A percentile compares a stretch with the other conserved stretches of the same genome.
Evolutionary conservation across 2,329 filamentous ascomycete genomes (phyloP).

Genomic region (Cladosporium sphaerospermum): DNA sequence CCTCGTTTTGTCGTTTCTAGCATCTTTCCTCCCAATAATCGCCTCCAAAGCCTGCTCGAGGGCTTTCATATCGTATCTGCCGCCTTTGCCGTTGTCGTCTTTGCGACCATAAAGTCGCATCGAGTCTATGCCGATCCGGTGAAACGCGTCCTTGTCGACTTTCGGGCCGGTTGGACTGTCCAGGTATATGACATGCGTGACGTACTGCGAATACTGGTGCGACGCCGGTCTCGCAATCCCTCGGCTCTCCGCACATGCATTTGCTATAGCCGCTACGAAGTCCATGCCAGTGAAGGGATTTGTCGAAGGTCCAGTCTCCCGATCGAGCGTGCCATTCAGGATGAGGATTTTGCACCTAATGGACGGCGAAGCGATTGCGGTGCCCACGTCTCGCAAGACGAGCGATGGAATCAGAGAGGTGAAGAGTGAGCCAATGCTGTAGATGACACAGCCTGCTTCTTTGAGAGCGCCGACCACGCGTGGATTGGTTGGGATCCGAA

Average conservation of each 20-base stretch:
- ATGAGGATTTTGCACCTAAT: slow-evolving; percentile 71
- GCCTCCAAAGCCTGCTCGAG: slow-evolving; percentile 69
- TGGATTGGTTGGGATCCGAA: slow-evolving; percentile 75
- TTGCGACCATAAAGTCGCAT: slow-evolving; percentile 69
- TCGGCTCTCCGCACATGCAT: slow-evolving; percentile 65
- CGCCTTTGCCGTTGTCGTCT: slow-evolving; percentile 41
- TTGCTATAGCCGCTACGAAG: slow-evolving; percentile 73
- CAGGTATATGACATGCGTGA: slow-evolving; percentile 78
- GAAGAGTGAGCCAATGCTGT: slow-evolving; percentile 90
- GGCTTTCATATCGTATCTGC: slow-evolving; percentile 70
- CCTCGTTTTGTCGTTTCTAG: slow-evolving; percentile 43
- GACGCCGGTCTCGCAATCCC: slow-evolving; percentile 28
- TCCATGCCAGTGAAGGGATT: slow-evolving; percentile 66
- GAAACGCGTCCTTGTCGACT: slow-evolving; percentile 62
- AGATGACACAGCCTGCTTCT: slow-evolving; percentile 64
- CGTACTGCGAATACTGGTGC: slow-evolving; percentile 58
- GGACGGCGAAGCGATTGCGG: slow-evolving; percentile 46
- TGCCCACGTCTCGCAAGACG: slow-evolving; percentile 68
- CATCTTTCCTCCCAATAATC: slow-evolving; percentile 61
- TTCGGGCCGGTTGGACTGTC: slow-evolving; percentile 63
- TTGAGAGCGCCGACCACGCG: slow-evolving; percentile 66
- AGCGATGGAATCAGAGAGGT: slow-evolving; percentile 82
- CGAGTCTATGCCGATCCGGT: slow-evolving; percentile 65
- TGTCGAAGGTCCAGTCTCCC: slow-evolving; percentile 70
- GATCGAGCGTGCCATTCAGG: slow-evolving; percentile 75